Percentiles rank a stretch among this genome's conserved stretches.
Evolutionary conservation across 352 stramenopile genomes (phyloP).

Genomic region (Pythium rishiriense): DNA sequence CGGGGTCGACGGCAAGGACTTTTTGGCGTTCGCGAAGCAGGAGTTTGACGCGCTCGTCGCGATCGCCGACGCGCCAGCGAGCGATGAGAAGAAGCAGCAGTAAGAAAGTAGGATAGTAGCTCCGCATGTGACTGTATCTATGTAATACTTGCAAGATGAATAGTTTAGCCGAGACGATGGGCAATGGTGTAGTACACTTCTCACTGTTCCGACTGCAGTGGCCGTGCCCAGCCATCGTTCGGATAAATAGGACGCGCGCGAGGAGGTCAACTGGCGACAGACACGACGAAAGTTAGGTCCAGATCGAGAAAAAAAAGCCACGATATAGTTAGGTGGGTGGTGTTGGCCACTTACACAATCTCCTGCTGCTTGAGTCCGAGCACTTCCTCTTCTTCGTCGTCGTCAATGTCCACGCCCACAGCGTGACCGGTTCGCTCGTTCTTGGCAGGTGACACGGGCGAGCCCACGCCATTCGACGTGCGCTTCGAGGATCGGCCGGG

Average conservation of each 20-base stretch:
- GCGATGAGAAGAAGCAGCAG: slow-evolving; percentile 26
- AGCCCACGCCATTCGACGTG: neutral
- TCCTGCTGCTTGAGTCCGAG: slow-evolving; percentile 23
- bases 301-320: too few species aligned
- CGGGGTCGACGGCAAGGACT: slow-evolving; percentile 59
- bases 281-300: neutral
- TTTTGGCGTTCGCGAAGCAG: slow-evolving; percentile 61
- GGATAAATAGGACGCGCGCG: slow-evolving; percentile 1
- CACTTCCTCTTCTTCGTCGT: slow-evolving; percentile 32
- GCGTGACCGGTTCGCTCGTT: slow-evolving; percentile 3
- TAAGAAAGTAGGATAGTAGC: neutral
- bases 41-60: slow-evolving; percentile 61
- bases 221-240: neutral
- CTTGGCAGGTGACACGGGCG: slow-evolving; percentile 2
- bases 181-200: neutral
- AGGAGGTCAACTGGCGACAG: slow-evolving; percentile 1
- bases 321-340: too few species aligned
- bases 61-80: slow-evolving; percentile 21
- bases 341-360: slow-evolving; percentile 31
- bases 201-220: neutral
- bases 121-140: neutral
- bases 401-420: slow-evolving; percentile 24
- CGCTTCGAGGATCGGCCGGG: slow-evolving; percentile 6
- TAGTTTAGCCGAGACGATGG: neutral
- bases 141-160: slow-evolving; percentile 10